Percentiles rank a stretch among this genome's conserved stretches.
Evolutionary conservation across 1,284 basidiomycete species (phyloP).

Genomic region (Moniliella sp.): DNA sequence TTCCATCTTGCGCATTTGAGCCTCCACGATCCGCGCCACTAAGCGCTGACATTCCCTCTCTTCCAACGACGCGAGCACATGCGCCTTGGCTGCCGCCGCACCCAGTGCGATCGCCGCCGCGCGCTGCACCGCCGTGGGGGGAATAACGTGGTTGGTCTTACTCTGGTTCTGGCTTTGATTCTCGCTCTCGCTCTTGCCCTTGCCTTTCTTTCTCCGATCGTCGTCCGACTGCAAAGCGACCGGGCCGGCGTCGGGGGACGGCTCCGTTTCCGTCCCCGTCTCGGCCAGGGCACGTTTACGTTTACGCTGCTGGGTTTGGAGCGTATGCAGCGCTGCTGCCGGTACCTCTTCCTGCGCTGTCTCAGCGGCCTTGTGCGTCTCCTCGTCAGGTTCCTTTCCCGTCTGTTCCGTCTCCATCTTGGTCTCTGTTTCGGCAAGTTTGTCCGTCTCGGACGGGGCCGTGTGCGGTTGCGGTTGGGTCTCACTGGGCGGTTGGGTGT

Average conservation of each 20-base stretch:
- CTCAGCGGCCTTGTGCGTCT: too few species aligned
- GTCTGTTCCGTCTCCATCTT: too few species aligned
- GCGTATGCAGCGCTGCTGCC: slow-evolving; percentile 1
- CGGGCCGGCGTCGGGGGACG: slow-evolving; percentile 2
- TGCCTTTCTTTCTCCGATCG: too few species aligned
- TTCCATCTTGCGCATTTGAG: slow-evolving; percentile 78
- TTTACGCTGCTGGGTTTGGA: slow-evolving; percentile 1
- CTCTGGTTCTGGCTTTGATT: neutral
- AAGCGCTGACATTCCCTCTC: slow-evolving; percentile 59
- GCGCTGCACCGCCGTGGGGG: slow-evolving; percentile 19
- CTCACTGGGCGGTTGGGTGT: too few species aligned
- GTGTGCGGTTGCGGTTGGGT: too few species aligned
- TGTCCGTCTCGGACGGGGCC: slow-evolving; percentile 5
- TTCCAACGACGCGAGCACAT: slow-evolving; percentile 60
- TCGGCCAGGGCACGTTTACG: neutral
- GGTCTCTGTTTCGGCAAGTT: slow-evolving; percentile 1
- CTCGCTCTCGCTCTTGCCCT: neutral
- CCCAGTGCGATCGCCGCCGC: slow-evolving; percentile 41
- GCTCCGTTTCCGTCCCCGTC: neutral
- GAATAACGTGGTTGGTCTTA: slow-evolving; percentile 8
- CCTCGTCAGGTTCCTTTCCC: too few species aligned
- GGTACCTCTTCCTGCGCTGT: neutral
- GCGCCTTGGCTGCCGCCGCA: slow-evolving; percentile 68
- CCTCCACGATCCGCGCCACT: slow-evolving; percentile 63
- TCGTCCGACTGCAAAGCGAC: too few species aligned